Evolutionary conservation across 306 rosid genomes (phyloP).

Genomic region (Fragaria ananassa): DNA sequence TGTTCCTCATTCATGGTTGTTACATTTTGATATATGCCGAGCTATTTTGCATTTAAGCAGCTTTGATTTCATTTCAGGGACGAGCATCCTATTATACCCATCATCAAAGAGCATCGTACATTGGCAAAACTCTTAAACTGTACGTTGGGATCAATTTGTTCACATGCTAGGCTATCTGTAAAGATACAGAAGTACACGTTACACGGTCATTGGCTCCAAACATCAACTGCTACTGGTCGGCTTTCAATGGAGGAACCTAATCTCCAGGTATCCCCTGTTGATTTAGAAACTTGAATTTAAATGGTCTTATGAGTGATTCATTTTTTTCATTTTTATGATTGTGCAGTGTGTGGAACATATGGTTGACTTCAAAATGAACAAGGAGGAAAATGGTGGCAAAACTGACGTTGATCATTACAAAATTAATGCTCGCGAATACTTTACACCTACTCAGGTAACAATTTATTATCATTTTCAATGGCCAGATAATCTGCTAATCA

Average conservation of each 20-base stretch:
- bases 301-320: neutral
- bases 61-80: constrained; percentile 59
- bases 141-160: constrained; percentile 88
- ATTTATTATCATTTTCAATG: neutral
- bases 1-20: constrained; percentile 1
- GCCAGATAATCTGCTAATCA: neutral
- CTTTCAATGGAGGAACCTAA: constrained; percentile 99
- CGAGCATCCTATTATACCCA: constrained; percentile 89
- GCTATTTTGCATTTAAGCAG: neutral
- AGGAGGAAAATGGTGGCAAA: constrained; percentile 47
- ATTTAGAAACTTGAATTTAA: neutral
- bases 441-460: constrained; percentile 78
- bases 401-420: constrained; percentile 35
- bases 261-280: constrained; percentile 67
- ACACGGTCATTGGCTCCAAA: constrained; percentile 97
- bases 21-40: constrained; percentile 7
- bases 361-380: constrained; percentile 65
- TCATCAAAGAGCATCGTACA: constrained; percentile 89
- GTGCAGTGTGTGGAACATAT: constrained; percentile 87
- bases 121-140: constrained; percentile 87
- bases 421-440: constrained; percentile 89
- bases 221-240: constrained; percentile 96
- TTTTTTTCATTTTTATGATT: constrained; percentile 10
- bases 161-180: constrained; percentile 66
- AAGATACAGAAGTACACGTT: constrained; percentile 78